Percentiles rank a stretch among this genome's conserved stretches.
Evolutionary conservation across 2,329 filamentous ascomycete genomes (phyloP).

Genomic region (Lecanicillium sp.): DNA sequence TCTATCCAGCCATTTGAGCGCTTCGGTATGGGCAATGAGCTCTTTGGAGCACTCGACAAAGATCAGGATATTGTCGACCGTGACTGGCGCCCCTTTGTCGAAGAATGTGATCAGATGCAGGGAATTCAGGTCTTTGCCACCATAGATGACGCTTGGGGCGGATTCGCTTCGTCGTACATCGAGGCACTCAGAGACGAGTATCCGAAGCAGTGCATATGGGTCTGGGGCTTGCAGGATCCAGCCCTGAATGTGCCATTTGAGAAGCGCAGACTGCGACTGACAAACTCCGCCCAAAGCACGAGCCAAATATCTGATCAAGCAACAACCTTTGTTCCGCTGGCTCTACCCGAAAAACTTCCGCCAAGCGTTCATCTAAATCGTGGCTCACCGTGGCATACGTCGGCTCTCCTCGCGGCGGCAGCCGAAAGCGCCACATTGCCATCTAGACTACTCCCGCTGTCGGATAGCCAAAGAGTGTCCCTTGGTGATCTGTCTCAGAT

Average conservation of each 20-base stretch:
- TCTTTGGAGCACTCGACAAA: slow-evolving; percentile 65
- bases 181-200: slow-evolving; percentile 83
- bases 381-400: slow-evolving; percentile 69
- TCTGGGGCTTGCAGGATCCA: slow-evolving; percentile 71
- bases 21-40: slow-evolving; percentile 73
- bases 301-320: slow-evolving; percentile 61
- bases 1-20: slow-evolving; percentile 81
- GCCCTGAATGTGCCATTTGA: slow-evolving; percentile 46
- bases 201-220: slow-evolving; percentile 78
- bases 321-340: slow-evolving; percentile 71
- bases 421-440: slow-evolving; percentile 75
- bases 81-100: slow-evolving; percentile 80
- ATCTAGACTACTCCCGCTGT: slow-evolving; percentile 53
- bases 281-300: slow-evolving; percentile 69
- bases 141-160: slow-evolving; percentile 74
- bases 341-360: slow-evolving; percentile 53
- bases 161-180: slow-evolving; percentile 65
- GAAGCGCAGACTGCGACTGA: slow-evolving; percentile 45
- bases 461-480: slow-evolving; percentile 32
- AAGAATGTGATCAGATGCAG: slow-evolving; percentile 91
- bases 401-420: slow-evolving; percentile 67
- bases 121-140: slow-evolving; percentile 71
- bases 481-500: slow-evolving; percentile 57
- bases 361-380: slow-evolving; percentile 51
- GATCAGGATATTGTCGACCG: slow-evolving; percentile 84